Evolutionary conservation across 768 basidiomycete genomes (phyloP).

Genomic region (Podaxis rugospora): DNA sequence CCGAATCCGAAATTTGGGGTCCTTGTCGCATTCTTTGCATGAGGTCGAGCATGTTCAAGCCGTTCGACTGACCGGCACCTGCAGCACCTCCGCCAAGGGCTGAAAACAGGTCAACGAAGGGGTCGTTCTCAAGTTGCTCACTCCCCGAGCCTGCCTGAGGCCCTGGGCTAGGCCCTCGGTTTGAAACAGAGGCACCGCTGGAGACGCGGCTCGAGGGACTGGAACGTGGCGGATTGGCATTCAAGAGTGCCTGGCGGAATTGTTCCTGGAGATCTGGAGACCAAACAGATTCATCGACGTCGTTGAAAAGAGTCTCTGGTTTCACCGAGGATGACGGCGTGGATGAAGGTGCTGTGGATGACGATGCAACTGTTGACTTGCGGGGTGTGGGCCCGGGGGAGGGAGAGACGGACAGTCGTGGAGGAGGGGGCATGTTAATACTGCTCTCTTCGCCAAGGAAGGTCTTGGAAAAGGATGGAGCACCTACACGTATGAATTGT

Average conservation of each 20-base stretch:
- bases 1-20: not conserved
- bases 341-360: constrained; percentile 19
- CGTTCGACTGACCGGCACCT: constrained; percentile 13
- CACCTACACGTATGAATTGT: constrained; percentile 34
- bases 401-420: constrained; percentile 9
- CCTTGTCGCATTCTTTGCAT: constrained; percentile 18
- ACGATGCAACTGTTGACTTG: constrained; percentile 17
- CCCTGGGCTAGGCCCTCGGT: constrained; percentile 46
- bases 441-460: constrained; percentile 44
- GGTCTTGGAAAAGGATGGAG: constrained; percentile 23
- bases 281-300: constrained; percentile 56
- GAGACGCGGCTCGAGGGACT: constrained; percentile 19
- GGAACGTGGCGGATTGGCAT: constrained; percentile 16
- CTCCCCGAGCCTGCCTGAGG: constrained; percentile 21
- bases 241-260: constrained; percentile 62
- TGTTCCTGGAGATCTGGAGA: constrained; percentile 65
- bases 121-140: not conserved
- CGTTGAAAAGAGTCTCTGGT: constrained; percentile 19
- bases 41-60: constrained; percentile 16
- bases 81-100: constrained; percentile 10
- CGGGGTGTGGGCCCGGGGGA: constrained; percentile 12
- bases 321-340: constrained; percentile 13
- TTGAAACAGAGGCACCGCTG: constrained; percentile 19
- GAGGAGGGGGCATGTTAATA: constrained; percentile 32
- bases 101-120: not conserved